phyloP scores from a whole-genome alignment of 129 eudicot species.

The Tagetes erecta region DNA sequence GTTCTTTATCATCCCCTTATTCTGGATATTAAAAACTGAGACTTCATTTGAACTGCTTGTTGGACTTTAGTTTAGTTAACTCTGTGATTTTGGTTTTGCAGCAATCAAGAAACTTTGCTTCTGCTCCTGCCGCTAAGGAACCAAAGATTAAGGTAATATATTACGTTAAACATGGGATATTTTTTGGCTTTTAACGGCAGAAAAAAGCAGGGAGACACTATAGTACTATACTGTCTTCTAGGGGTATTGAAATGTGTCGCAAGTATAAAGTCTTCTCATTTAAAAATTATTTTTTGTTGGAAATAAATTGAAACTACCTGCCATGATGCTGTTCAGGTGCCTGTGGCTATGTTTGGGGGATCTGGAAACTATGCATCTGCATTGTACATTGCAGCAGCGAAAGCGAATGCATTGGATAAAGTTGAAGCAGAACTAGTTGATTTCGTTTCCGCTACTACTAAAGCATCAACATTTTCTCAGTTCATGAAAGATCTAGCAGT shows the following conservation, averaged over 20 bases:
- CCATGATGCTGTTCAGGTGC: slow-evolving; percentile 50
- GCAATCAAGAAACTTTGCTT: slow-evolving; percentile 62
- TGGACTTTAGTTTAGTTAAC: slow-evolving; percentile 3
- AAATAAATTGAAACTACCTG: background rate
- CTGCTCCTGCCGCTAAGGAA: slow-evolving; percentile 57
- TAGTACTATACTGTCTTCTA: background rate
- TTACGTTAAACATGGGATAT: background rate
- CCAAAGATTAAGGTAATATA: slow-evolving; percentile 62
- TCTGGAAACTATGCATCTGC: slow-evolving; percentile 92
- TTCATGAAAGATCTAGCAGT: slow-evolving; percentile 80
- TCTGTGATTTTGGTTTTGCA: slow-evolving; percentile 32
- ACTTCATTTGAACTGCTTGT: background rate
- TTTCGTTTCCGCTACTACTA: slow-evolving; percentile 60
- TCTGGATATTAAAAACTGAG: slow-evolving; percentile 2
- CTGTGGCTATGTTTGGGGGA: slow-evolving; percentile 77
- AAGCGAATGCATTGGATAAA: slow-evolving; percentile 66
- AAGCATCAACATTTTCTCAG: slow-evolving; percentile 59
- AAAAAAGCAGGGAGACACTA: background rate
- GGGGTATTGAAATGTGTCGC: slow-evolving; percentile 6
- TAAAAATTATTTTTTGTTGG: background rate
- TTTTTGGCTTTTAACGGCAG: slow-evolving; percentile 11
- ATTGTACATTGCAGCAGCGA: slow-evolving; percentile 74
- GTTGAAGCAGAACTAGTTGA: slow-evolving; percentile 73
- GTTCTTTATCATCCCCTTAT: background rate
- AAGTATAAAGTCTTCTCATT: background rate